Evolutionary conservation across 1,284 basidiomycete species (phyloP).

Genomic region (Ustilago cynodontis): DNA sequence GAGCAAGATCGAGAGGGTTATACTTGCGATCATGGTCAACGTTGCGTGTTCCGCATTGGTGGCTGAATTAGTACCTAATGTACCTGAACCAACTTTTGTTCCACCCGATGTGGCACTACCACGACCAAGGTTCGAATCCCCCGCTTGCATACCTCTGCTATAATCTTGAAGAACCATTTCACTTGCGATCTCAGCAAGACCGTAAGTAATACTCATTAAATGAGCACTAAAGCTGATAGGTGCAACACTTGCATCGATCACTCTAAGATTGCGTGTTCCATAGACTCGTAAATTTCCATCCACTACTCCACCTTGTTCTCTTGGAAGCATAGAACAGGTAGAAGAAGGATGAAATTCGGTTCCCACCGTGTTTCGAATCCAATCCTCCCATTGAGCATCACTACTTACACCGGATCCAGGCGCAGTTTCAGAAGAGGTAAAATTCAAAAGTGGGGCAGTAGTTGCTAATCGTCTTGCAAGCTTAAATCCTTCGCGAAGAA

Average conservation of each 20-base stretch:
- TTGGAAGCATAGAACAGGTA: constrained; percentile 60
- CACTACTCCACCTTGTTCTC: constrained; percentile 62
- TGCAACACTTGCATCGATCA: constrained; percentile 57
- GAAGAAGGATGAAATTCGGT: constrained; percentile 74
- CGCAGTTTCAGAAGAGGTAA: constrained; percentile 25
- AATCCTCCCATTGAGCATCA: constrained; percentile 74
- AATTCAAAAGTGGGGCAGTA: constrained; percentile 33
- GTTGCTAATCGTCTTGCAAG: constrained; percentile 73
- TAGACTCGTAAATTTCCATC: constrained; percentile 57
- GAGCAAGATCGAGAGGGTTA: not conserved
- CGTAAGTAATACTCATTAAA: constrained; percentile 77
- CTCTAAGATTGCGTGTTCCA: constrained; percentile 58
- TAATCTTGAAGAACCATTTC: constrained; percentile 48
- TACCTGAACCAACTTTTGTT: not conserved
- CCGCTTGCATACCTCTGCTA: constrained; percentile 2
- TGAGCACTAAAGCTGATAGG: constrained; percentile 70
- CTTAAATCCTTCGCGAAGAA: constrained; percentile 76
- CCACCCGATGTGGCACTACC: too few species aligned
- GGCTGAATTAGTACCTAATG: not conserved
- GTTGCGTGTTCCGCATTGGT: not conserved
- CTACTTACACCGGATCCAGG: constrained; percentile 57
- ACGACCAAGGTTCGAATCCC: not conserved
- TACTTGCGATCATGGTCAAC: not conserved
- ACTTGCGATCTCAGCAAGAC: constrained; percentile 68
- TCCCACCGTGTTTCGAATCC: constrained; percentile 69